Evolutionary conservation across 768 basidiomycete genomes (phyloP), one percentile per base, ranked within the genome.

Genomic region (Myochromella boudieri): DNA sequence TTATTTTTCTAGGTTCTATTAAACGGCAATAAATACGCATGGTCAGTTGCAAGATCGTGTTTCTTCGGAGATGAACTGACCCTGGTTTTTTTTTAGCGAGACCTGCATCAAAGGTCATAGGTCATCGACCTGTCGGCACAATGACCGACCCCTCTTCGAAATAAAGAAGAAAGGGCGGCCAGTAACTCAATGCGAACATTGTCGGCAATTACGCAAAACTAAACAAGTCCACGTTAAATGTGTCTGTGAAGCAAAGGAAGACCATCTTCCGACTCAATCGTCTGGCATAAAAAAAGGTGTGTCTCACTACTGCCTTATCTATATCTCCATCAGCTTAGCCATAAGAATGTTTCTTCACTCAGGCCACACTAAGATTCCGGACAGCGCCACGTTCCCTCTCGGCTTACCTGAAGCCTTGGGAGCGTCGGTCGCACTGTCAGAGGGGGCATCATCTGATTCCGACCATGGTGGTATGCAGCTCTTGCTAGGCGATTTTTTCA

Each of bases 101-200:
- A 87, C 90, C 55, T 95, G 93, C 71, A 94, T 94, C 68, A 93
- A 93, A 69, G 93, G 92, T 14, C 92, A 95, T 68, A 82, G 93
- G 39, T 94, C 92, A 12, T 91, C 90, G 12, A 78, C 83, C 24
- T 95, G 93, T 70, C 85, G 82, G 60, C 93, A 95, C 63, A 86
- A 82, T 43, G 90, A 93, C 64, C 80, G 93, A 32, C 86, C 91
- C 28, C 75, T 95, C 42, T 93, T 85, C 63, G 91, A 95, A 68
- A 89, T 95, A 47, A 91, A 93, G 74, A 90, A 87, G 74, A 94
- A 95, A 63, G 93, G 93, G 2, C 80, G 93, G 31, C 93, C 93
- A 1, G 80, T 92, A 20, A 91, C 94, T 6, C 93, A 95, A 65
- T 97, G 94, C 68, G 81, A 84, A 57, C 84, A 85, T 59, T 95